Base-by-base conservation (phyloP, 2,329 filamentous ascomycete genomes). In the Ceratocystiopsis minuta region DNA sequence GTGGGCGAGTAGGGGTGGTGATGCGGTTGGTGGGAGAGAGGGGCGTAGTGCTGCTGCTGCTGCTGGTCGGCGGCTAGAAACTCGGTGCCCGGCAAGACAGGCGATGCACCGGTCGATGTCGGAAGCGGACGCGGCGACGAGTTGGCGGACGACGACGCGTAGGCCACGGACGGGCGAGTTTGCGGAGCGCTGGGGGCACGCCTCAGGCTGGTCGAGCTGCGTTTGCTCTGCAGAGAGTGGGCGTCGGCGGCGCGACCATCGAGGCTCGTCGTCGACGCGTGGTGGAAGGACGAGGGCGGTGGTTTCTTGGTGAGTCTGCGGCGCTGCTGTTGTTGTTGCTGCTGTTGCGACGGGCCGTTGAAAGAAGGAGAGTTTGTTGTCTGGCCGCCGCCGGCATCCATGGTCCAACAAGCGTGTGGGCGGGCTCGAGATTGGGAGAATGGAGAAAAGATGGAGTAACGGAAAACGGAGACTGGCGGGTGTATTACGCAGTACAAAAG, bases 291-390 rank as follows among this genome's bases (percentile, higher is more conserved):
- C 36, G 62, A 60, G 39, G 68, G 59, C 17, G 64, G 70, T 44
- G 70, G 70, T 57, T 73, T 75, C 64, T 79, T 78, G 55, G 70
- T 70, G 50, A 79, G 69, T 56, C 62, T 66, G 60, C 72, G 71
- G 60, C 75, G 31, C 31, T 32, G 31, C 31, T 32, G 31, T 14
- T 32, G 31, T 14, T 32, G 31, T 14, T 32, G 31, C 13, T 32
- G 31, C 31, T 32, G 31, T 32, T 16, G 64, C 46, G 65, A 66
- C 52, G 53, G 60, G 60, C 61, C 60, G 60, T 61, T 61, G 54
- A 60, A 56, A 50, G 59, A 55, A 50, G 58, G 53, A 54, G 57
- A 57, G 53, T 58, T 58, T 52, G 57, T 60, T 54, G 56, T 58
- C 41, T 51, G 49, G 45, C 51, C 37, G 42, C 42, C 37, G 38